Evolutionary conservation across 768 basidiomycete genomes (phyloP).

Genomic region (Boletellus emodensis): DNA sequence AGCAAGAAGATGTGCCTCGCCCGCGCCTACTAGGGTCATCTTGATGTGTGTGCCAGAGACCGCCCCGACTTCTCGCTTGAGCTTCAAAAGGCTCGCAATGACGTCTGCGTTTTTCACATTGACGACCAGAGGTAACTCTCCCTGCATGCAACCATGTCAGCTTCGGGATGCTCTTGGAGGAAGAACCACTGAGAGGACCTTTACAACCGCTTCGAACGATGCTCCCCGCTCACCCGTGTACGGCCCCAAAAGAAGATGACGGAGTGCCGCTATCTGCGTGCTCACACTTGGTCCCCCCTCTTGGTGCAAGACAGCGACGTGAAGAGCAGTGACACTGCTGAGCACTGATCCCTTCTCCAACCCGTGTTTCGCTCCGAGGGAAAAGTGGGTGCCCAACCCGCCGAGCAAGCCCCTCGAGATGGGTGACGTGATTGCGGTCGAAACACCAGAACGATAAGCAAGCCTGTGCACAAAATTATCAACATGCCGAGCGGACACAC

Average conservation of each 20-base stretch:
- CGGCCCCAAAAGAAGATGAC: conserved; percentile 41
- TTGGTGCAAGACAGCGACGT: conserved; percentile 42
- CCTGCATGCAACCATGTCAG: conserved; percentile 33
- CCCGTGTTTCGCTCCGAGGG: conserved; percentile 52
- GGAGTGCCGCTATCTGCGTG: conserved; percentile 57
- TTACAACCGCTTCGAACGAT: conserved; percentile 35
- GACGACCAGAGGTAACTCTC: conserved; percentile 60
- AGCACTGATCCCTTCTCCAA: conserved; percentile 63
- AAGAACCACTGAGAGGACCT: conserved; percentile 21
- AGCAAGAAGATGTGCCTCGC: conserved; percentile 50
- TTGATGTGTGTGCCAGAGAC: conserved; percentile 28
- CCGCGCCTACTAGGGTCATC: conserved; percentile 55
- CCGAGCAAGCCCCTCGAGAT: conserved; percentile 49
- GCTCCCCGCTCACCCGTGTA: conserved; percentile 23
- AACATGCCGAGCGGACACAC: background rate
- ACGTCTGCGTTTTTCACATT: conserved; percentile 68
- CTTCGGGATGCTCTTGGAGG: background rate
- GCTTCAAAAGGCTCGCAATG: conserved; percentile 61
- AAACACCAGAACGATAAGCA: conserved; percentile 73
- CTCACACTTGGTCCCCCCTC: conserved; percentile 45
- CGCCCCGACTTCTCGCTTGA: conserved; percentile 53
- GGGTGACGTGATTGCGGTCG: conserved; percentile 62
- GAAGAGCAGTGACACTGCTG: conserved; percentile 61
- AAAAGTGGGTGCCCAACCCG: conserved; percentile 63
- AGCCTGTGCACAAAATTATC: conserved; percentile 39